phyloP scores from a whole-genome alignment of 1,139 yeast species.

The Magnusiomyces ingens region DNA sequence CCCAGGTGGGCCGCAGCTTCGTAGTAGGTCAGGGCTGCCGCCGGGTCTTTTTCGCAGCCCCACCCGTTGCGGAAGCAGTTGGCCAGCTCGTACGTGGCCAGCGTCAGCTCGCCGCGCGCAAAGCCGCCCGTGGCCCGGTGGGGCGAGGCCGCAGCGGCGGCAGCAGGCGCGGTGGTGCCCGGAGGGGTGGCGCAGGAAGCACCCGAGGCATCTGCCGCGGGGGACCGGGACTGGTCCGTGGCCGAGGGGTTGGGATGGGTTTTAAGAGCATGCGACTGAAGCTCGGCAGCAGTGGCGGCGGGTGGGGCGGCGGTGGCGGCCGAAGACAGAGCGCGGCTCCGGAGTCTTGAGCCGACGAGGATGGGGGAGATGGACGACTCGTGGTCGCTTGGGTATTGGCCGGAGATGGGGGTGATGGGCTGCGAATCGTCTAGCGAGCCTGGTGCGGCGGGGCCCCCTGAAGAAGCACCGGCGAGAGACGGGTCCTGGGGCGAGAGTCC shows the following conservation, averaged over 20 bases:
- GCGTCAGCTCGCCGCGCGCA: slow-evolving; percentile 28
- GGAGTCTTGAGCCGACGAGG: not conserved
- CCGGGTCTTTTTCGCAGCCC: slow-evolving; percentile 30
- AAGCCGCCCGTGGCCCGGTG: slow-evolving; percentile 9
- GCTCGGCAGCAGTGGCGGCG: not conserved
- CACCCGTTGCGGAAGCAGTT: slow-evolving; percentile 33
- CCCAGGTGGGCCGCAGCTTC: slow-evolving; percentile 33
- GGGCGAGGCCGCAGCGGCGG: not conserved
- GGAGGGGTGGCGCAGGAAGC: no score
- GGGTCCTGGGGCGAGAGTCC: not conserved
- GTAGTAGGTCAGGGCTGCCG: slow-evolving; percentile 29
- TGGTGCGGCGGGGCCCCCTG: not conserved
- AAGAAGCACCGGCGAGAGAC: not conserved
- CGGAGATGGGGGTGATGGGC: not conserved
- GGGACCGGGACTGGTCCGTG: no score
- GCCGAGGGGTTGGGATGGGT: not conserved
- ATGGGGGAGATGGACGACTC: not conserved
- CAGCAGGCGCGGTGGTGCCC: not conserved
- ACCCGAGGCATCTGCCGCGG: no score
- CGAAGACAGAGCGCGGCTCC: not conserved
- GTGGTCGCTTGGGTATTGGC: not conserved
- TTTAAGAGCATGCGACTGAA: not conserved
- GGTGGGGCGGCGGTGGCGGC: not conserved
- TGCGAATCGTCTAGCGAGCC: not conserved
- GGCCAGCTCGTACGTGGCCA: slow-evolving; percentile 33